Conservation (phyloP, 83 land plant genomes). For the Thuja plicata region DNA sequence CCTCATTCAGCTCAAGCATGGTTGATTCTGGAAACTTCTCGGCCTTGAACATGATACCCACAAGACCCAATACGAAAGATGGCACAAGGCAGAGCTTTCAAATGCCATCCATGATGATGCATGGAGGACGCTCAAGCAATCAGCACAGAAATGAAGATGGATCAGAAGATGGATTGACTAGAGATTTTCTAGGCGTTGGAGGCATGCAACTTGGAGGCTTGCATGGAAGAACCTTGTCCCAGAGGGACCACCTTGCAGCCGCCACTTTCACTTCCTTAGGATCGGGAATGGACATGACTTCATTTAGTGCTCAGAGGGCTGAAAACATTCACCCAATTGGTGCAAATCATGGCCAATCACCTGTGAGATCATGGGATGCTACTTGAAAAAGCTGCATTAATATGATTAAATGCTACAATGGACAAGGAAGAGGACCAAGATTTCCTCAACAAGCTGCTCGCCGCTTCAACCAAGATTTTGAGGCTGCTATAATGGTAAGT, state of each 20-base stretch:
- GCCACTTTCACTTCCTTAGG: conserved; percentile 4
- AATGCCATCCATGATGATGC: not conserved
- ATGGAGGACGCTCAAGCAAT: not conserved
- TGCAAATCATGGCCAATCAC: not conserved
- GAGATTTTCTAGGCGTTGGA: conserved; percentile 55
- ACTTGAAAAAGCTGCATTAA: not conserved
- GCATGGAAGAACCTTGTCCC: conserved; percentile 15
- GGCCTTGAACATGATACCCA: not conserved
- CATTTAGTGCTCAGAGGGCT: not conserved
- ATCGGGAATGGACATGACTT: conserved; percentile 2
- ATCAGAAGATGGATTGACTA: conserved; percentile 29
- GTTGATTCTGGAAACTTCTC: not conserved
- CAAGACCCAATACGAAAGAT: not conserved
- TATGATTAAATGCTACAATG: not conserved
- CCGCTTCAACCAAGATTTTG: not conserved
- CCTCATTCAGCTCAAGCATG: not conserved
- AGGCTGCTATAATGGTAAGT: not conserved
- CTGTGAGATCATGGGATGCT: conserved; percentile 2
- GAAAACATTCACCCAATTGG: not conserved
- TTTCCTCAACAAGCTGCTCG: no score
- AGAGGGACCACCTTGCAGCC: conserved; percentile 16
- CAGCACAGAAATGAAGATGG: not conserved
- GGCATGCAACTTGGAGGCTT: conserved; percentile 15
- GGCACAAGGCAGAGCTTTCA: not conserved
- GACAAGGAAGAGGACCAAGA: not conserved